phyloP scores from a whole-genome alignment of 768 basidiomycete genomes.

The Russula abietina region DNA sequence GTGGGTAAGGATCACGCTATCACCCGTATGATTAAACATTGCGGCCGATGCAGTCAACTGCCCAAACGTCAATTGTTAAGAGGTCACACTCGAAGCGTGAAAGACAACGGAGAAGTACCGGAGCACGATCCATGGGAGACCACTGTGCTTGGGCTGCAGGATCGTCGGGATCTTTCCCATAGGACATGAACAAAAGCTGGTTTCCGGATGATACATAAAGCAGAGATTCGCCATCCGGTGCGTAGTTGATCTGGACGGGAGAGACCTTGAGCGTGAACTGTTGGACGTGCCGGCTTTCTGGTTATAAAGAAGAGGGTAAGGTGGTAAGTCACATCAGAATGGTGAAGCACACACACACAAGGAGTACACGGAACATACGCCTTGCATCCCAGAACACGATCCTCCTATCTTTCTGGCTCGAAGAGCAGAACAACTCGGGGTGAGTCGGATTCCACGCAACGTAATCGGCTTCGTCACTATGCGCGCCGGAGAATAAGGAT shows the following conservation, averaged over 20 bases:
- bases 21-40: constrained; percentile 71
- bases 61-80: not conserved
- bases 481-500: constrained; percentile 59
- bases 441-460: constrained; percentile 83
- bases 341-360: not conserved
- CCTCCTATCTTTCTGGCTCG: constrained; percentile 66
- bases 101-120: not conserved
- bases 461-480: constrained; percentile 75
- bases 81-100: not conserved
- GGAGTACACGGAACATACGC: constrained; percentile 42
- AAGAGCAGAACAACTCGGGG: constrained; percentile 76
- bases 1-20: constrained; percentile 62
- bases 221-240: constrained; percentile 64
- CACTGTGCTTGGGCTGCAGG: constrained; percentile 43
- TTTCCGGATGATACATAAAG: constrained; percentile 57
- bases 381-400: constrained; percentile 83
- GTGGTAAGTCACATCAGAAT: not conserved
- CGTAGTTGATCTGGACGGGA: constrained; percentile 61
- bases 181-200: constrained; percentile 55
- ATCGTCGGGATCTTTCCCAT: constrained; percentile 48
- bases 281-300: constrained; percentile 68
- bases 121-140: constrained; percentile 33
- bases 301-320: constrained; percentile 4
- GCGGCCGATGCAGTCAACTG: constrained; percentile 57
- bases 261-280: constrained; percentile 52